Base-by-base conservation (phyloP, 768 basidiomycete species). In the Hebeloma cylindrosporum region DNA sequence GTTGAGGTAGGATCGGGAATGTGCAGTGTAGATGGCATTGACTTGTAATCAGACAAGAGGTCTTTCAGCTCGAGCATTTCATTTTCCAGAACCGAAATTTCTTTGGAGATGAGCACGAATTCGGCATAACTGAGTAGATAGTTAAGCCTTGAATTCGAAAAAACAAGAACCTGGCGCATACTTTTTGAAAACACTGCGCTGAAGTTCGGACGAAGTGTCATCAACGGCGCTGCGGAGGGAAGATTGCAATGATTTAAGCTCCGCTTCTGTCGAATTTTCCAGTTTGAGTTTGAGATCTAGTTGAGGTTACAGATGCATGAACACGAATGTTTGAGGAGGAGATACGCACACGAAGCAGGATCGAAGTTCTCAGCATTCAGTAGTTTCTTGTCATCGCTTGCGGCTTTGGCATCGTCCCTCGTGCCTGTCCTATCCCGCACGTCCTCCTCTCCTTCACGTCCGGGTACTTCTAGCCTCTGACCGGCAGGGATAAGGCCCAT, bases 21-120 rank as follows among this genome's bases (percentile, higher is more conserved):
- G 52, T 94, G 91, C 13, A 99, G 75, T 14, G 92, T 76, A 5
- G 93, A 90, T 0, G 96, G 95, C 79, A 98, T 93, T 43, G 82
- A 82, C 64, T 94, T 93, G 87, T 94, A 98, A 60, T 99, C 96
- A 9, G 88, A 84, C 3, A 98, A 75, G 5, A 88, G 79, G 43
- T 94, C 92, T 64, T 96, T 97, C 62, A 99, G 80, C 59, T 98
- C 94, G 22, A 97, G 78, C 87, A 98, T 90, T 64, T 97, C 94
- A 59, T 93, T 94, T 71, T 99, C 96, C 20, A 99, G 79, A 1
- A 89, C 85, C 20, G 88, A 85, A 42, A 99, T 95, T 67, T 98
- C 96, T 61, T 98, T 98, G 3, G 96, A 96, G 16, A 99, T 90
- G 43, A 87, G 75, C 20, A 99, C 90, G 61, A 98, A 98, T 62